phyloP scores from a whole-genome alignment of 2,329 filamentous ascomycete genomes.

The Hypoxylon sp. region DNA sequence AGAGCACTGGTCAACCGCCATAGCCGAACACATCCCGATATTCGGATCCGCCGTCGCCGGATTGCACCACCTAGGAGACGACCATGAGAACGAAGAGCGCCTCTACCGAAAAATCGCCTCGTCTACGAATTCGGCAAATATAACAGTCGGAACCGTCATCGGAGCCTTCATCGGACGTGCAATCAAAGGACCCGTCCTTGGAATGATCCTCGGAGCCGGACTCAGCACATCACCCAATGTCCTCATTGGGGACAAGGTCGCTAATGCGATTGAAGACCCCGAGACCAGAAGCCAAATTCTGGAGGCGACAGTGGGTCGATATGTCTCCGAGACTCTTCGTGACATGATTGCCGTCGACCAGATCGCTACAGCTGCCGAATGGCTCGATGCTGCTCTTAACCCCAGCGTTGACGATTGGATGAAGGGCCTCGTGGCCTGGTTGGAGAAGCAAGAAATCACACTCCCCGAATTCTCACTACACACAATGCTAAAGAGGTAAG shows the following conservation, averaged over 20 bases:
- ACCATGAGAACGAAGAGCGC: constrained; percentile 18
- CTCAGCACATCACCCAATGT: constrained; percentile 24
- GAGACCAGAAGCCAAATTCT: constrained; percentile 21
- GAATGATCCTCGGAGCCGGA: constrained; percentile 29
- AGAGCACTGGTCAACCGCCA: constrained; percentile 28
- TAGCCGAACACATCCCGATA: constrained; percentile 36
- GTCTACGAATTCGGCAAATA: constrained; percentile 29
- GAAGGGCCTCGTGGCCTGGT: constrained; percentile 29
- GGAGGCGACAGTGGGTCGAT: constrained; percentile 28
- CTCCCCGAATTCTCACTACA: constrained; percentile 31
- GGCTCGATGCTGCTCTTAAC: constrained; percentile 19
- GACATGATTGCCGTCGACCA: constrained; percentile 28
- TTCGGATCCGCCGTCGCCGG: constrained; percentile 32
- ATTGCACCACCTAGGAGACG: constrained; percentile 15
- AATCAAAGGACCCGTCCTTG: constrained; percentile 22
- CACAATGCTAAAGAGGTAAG: constrained; percentile 37
- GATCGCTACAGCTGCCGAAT: constrained; percentile 20
- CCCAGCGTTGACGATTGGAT: constrained; percentile 32
- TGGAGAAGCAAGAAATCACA: constrained; percentile 31
- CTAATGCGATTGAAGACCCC: constrained; percentile 21
- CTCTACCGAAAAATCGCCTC: constrained; percentile 33
- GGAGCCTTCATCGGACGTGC: constrained; percentile 38
- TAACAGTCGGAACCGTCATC: constrained; percentile 31
- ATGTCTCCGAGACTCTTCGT: constrained; percentile 28
- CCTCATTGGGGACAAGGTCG: constrained; percentile 25